phyloP scores from a whole-genome alignment of 371 early-diverging fungal genomes.

The Mucor mucedo region DNA sequence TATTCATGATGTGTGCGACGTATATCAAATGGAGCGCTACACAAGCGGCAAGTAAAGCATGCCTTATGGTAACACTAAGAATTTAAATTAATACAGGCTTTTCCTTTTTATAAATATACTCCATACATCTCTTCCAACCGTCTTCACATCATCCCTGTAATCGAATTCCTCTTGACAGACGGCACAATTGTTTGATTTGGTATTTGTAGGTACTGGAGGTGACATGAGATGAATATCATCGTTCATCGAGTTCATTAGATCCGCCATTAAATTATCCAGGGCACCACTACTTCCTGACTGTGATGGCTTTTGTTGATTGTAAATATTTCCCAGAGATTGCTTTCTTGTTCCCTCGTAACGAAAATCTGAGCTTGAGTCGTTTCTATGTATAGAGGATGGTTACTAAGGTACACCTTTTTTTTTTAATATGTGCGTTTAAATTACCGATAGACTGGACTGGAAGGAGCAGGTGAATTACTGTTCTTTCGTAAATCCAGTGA shows the following conservation, averaged over 20 bases:
- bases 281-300: conserved; percentile 31
- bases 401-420: conserved; percentile 5
- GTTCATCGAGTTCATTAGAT: conserved; percentile 61
- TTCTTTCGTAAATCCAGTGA: conserved; percentile 37
- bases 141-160: conserved; percentile 49
- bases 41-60: conserved; percentile 71
- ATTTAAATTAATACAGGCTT: background rate
- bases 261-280: conserved; percentile 63
- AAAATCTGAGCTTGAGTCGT: conserved; percentile 17
- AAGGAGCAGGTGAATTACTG: conserved; percentile 48
- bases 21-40: conserved; percentile 66
- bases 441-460: conserved; percentile 41
- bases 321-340: conserved; percentile 28
- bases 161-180: conserved; percentile 47
- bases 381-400: conserved; percentile 13
- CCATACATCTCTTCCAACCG: conserved; percentile 34
- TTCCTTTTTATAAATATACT: background rate
- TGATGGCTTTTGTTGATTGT: conserved; percentile 21
- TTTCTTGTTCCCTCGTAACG: conserved; percentile 22
- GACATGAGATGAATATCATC: conserved; percentile 29
- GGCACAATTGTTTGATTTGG: conserved; percentile 16
- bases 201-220: background rate
- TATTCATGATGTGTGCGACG: conserved; percentile 68
- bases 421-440: conserved; percentile 3
- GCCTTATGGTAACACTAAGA: conserved; percentile 46